Conservation (phyloP, 352 stramenopile species). For the Globisporangium radiosum region DNA sequence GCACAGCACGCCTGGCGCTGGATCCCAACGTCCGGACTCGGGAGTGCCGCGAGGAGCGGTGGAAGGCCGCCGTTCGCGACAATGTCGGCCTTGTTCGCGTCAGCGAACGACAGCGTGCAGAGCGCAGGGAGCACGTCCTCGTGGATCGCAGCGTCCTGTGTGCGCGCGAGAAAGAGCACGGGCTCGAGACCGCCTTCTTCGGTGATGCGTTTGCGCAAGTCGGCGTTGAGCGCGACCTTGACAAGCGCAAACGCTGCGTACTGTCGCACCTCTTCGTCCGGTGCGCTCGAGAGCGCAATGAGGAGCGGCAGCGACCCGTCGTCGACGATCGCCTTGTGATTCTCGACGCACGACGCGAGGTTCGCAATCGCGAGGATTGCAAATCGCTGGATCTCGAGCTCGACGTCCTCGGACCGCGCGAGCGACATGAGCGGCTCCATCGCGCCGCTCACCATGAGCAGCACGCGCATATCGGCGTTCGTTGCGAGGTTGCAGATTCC, state of each 20-base stretch:
- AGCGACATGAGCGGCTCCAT: slow-evolving; percentile 95
- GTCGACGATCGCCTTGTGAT: slow-evolving; percentile 91
- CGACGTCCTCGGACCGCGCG: slow-evolving; percentile 90
- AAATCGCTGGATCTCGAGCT: slow-evolving; percentile 94
- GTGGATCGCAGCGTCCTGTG: slow-evolving; percentile 89
- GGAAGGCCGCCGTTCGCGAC: slow-evolving; percentile 90
- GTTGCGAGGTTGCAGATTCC: slow-evolving; percentile 95
- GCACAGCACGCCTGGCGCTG: slow-evolving; percentile 92
- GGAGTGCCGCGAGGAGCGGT: slow-evolving; percentile 77
- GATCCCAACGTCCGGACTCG: slow-evolving; percentile 66
- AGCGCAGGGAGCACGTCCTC: slow-evolving; percentile 88
- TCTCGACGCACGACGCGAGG: slow-evolving; percentile 90
- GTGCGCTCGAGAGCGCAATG: slow-evolving; percentile 93
- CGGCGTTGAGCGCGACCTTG: slow-evolving; percentile 93
- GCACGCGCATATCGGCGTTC: slow-evolving; percentile 81
- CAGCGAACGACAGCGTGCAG: slow-evolving; percentile 89
- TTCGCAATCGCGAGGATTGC: slow-evolving; percentile 93
- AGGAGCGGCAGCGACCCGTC: slow-evolving; percentile 92
- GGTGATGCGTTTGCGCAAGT: slow-evolving; percentile 92
- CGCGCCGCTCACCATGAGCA: slow-evolving; percentile 90
- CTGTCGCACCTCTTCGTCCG: slow-evolving; percentile 91
- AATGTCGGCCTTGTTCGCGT: slow-evolving; percentile 94
- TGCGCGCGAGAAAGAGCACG: slow-evolving; percentile 94
- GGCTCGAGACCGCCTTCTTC: slow-evolving; percentile 94
- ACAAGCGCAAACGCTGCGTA: slow-evolving; percentile 94